These are phyloP conservation scores for Monosporascus sp. DNA, from an alignment of 2,329 filamentous ascomycete species.

Conservation along the genomic window DNA sequence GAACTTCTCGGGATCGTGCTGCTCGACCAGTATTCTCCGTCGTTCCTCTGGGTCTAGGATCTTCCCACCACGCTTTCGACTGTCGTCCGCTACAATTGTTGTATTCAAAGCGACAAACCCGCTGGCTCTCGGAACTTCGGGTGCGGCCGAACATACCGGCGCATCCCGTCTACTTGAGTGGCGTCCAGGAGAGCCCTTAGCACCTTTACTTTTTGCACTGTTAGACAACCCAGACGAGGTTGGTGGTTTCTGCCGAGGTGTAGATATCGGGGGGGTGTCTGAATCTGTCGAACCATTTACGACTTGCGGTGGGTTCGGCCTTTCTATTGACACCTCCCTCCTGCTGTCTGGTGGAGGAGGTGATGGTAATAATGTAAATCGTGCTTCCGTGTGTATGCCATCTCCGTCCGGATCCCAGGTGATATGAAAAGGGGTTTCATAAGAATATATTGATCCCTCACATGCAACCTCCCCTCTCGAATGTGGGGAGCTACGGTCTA, in stretches of 20 bases:
- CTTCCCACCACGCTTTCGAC: slow-evolving; percentile 4
- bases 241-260: background rate
- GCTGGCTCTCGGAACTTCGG: background rate
- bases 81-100: no score
- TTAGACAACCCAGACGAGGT: background rate
- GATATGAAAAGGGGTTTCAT: no score
- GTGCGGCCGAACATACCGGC: background rate
- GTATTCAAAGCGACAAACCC: background rate
- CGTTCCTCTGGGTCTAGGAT: slow-evolving; percentile 5
- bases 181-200: background rate
- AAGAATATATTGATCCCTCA: no score
- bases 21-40: slow-evolving; percentile 16
- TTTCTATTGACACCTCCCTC: background rate
- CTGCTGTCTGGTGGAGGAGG: background rate
- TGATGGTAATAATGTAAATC: background rate
- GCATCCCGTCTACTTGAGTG: background rate
- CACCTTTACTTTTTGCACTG: background rate
- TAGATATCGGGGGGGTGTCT: background rate
- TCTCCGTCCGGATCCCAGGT: background rate
- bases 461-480: no score
- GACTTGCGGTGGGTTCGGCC: background rate
- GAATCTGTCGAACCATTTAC: background rate
- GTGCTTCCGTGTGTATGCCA: background rate
- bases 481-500: background rate
- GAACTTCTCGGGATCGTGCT: slow-evolving; percentile 24